Evolutionary conservation across 768 basidiomycete species (phyloP), one percentile per base, ranked within the genome.

Genomic region (Dendrothele bispora): DNA sequence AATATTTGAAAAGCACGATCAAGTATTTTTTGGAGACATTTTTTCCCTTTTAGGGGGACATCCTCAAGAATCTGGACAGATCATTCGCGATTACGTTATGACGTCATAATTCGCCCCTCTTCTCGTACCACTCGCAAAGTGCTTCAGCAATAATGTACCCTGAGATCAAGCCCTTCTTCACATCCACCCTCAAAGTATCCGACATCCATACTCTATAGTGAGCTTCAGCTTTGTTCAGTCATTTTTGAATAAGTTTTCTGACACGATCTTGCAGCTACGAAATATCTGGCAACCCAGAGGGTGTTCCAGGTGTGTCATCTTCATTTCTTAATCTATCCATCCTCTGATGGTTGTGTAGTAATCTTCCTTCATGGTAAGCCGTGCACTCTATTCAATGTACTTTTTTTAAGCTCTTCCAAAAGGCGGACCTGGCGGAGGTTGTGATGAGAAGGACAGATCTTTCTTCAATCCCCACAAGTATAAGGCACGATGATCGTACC

Each of bases 401-500:
- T 15, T 35, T 28, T 38, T 40, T 30, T 40, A 25, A 25, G 18
- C 11, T 12, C 30, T 36, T 21, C 45, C 17, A 24, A 18, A 49
- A 85, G 85, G 85, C 32, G 91, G 91, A 5, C 91, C 91, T 14
- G 93, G 93, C 12, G 88, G 90, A 10, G 91, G 90, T 4, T 74
- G 71, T 38, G 79, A 83, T 58, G 61, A 71, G 5, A 74, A 73
- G 46, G 92, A 95, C 66, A 74, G 88, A 44, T 67, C 72, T 5
- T 94, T 86, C 72, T 95, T 95, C 67, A 82, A 94, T 59, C 91
- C 91, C 3, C 63, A 74, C 27, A 88, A 90, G 60, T 95, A 94
- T 74, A 90, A 88, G 72, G 89, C 83, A 37, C n/a, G n/a, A n/a
- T n/a, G n/a, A n/a, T n/a, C 34, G 55, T 54, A 24, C 30, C 10